phyloP scores from a whole-genome alignment of 2,329 filamentous ascomycete genomes.

The Scolecobasidium constrictum region DNA sequence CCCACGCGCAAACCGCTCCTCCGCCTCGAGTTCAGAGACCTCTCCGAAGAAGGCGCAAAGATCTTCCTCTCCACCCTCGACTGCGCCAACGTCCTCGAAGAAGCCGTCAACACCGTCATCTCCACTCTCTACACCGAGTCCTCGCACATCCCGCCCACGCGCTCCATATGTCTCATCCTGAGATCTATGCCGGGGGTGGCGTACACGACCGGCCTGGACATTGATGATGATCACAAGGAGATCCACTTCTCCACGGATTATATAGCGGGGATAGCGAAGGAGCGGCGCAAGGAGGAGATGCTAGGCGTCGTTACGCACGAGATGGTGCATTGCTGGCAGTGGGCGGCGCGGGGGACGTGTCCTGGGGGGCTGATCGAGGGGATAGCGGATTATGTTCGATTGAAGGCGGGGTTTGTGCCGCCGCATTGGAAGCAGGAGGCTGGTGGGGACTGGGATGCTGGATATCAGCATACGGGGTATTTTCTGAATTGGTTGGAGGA shows the following conservation, averaged over 20 bases:
- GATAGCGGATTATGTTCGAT: conserved; percentile 82
- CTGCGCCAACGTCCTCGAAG: conserved; percentile 48
- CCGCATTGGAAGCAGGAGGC: conserved; percentile 66
- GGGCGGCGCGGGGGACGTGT: conserved; percentile 49
- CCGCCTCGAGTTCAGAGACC: conserved; percentile 37
- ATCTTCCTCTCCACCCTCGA: conserved; percentile 60
- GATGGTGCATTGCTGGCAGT: conserved; percentile 90
- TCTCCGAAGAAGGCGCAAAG: conserved; percentile 45
- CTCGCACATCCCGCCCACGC: conserved; percentile 48
- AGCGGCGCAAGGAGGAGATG: conserved; percentile 48
- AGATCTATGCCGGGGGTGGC: conserved; percentile 74
- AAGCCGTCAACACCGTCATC: conserved; percentile 58
- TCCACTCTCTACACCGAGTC: conserved; percentile 52
- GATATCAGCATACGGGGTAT: conserved; percentile 85
- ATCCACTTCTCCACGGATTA: conserved; percentile 80
- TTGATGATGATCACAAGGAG: conserved; percentile 82
- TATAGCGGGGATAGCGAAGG: conserved; percentile 24
- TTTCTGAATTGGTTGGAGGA: conserved; percentile 80
- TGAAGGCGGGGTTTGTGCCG: conserved; percentile 61
- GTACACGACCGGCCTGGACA: conserved; percentile 70
- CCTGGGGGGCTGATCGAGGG: conserved; percentile 75
- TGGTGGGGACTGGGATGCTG: conserved; percentile 66
- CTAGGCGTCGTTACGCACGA: conserved; percentile 81
- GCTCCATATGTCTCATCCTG: conserved; percentile 76
- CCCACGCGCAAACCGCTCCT: conserved; percentile 31